Percentiles rank a stretch among this genome's conserved stretches.
Conservation (phyloP, 495 filamentous ascomycete genomes). For the Aspergillus diversus region DNA sequence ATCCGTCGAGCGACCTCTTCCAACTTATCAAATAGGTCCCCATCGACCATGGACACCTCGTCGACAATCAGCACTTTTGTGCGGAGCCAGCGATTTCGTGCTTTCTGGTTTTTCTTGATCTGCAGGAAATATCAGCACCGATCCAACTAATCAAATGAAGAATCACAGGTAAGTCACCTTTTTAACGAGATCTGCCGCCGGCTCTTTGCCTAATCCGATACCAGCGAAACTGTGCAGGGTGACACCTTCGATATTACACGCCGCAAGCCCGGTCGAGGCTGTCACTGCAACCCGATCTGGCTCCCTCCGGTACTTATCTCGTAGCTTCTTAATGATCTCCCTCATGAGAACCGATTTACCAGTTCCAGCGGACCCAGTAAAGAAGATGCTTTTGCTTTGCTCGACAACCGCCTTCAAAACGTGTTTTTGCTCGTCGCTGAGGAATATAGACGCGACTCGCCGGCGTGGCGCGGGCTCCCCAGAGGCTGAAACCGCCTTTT, state of each 20-base stretch:
- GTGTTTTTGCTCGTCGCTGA: constrained; percentile 83
- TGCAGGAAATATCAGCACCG: constrained; percentile 26
- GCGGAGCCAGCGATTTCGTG: constrained; percentile 82
- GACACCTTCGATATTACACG: constrained; percentile 94
- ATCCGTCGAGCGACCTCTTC: constrained; percentile 81
- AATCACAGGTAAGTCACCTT: constrained; percentile 50
- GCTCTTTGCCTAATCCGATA: constrained; percentile 93
- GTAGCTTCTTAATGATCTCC: constrained; percentile 81
- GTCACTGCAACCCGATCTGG: constrained; percentile 87
- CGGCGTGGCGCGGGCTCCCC: constrained; percentile 25
- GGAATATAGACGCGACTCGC: constrained; percentile 62
- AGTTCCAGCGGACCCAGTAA: constrained; percentile 96
- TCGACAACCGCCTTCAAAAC: constrained; percentile 82
- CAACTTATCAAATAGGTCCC: constrained; percentile 94
- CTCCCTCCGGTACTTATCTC: constrained; percentile 71
- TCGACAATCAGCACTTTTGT: constrained; percentile 89
- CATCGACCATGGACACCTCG: constrained; percentile 98
- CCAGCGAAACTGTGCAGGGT: constrained; percentile 96
- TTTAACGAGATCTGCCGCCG: constrained; percentile 77
- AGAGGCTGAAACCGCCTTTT: constrained; percentile 34
- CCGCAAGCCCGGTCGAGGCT: constrained; percentile 92
- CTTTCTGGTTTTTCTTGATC: constrained; percentile 86
- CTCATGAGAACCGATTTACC: constrained; percentile 96
- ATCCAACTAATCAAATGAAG: neutral
- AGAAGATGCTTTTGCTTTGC: constrained; percentile 86